Conservation (phyloP, 306 rosid genomes). For the Cucurbita pepo region DNA sequence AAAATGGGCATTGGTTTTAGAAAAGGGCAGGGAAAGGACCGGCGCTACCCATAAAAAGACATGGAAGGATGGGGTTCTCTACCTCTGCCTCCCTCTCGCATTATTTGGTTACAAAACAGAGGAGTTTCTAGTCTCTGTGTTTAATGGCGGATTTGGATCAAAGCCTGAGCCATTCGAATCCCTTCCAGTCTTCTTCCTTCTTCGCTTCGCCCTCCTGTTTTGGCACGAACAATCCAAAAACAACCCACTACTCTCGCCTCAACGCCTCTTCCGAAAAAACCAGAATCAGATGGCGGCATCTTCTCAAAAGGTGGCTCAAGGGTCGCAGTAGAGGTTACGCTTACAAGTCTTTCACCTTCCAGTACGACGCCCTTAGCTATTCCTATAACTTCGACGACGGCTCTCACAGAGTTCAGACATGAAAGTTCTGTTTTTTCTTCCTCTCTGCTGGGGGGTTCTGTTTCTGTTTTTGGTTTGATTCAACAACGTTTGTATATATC, state of each 20-base stretch:
- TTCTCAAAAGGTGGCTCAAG: conserved; percentile 29
- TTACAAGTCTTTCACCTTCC: conserved; percentile 36
- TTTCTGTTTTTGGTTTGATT: background rate
- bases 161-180: background rate
- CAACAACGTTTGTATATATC: background rate
- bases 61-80: background rate
- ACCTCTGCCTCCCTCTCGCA: background rate
- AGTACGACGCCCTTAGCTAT: conserved; percentile 65
- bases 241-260: background rate
- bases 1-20: no score
- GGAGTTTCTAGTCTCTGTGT: background rate
- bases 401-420: conserved; percentile 13
- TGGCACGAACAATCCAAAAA: background rate
- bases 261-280: background rate
- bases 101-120: background rate
- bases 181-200: background rate
- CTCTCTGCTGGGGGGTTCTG: background rate
- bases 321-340: conserved; percentile 28
- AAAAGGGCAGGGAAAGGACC: background rate
- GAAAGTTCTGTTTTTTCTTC: background rate
- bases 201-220: background rate
- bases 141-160: background rate
- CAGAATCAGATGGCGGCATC: conserved; percentile 23
- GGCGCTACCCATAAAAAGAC: background rate
- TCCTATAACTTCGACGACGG: conserved; percentile 70